These are phyloP conservation scores for Tulasnella sp. DNA, from an alignment of 768 basidiomycete genomes.

Conservation along the genomic window DNA sequence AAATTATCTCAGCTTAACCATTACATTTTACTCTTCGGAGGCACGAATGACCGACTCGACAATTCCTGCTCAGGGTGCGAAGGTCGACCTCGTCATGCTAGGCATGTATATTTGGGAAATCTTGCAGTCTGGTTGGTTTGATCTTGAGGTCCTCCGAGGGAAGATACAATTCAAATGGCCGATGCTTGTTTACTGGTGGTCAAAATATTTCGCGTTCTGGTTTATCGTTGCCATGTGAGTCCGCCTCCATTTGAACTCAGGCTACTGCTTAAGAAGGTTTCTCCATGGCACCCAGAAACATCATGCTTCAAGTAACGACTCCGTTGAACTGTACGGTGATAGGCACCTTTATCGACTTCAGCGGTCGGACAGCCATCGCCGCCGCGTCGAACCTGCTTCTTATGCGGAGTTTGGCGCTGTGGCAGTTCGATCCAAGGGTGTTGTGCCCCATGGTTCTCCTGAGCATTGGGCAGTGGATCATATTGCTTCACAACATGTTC, in stretches of 20 bases:
- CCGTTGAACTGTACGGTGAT: slow-evolving; percentile 33
- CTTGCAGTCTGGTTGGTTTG: neutral
- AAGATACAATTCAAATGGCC: neutral
- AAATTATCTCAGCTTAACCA: too few relatives aligned
- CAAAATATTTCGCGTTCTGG: neutral
- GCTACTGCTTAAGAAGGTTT: neutral
- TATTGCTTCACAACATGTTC: too few relatives aligned
- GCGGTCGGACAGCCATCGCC: slow-evolving; percentile 17
- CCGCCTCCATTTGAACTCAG: neutral
- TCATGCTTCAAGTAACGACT: slow-evolving; percentile 1
- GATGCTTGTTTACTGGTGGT: slow-evolving; percentile 3
- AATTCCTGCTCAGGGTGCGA: too few relatives aligned
- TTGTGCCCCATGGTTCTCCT: slow-evolving; percentile 39
- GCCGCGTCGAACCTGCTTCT: slow-evolving; percentile 17
- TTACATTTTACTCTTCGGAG: too few relatives aligned
- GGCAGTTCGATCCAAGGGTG: slow-evolving; percentile 47
- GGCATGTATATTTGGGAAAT: slow-evolving; percentile 10
- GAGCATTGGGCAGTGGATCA: slow-evolving; percentile 39
- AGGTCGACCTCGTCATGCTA: neutral
- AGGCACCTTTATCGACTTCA: slow-evolving; percentile 37
- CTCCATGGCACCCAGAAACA: neutral
- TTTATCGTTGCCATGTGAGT: slow-evolving; percentile 3
- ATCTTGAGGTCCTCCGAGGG: neutral
- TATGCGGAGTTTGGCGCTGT: slow-evolving; percentile 45
- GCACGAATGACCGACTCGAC: too few relatives aligned